Evolutionary conservation across 2,329 filamentous ascomycete species (phyloP).

Genomic region (Sporothrix sp.): DNA sequence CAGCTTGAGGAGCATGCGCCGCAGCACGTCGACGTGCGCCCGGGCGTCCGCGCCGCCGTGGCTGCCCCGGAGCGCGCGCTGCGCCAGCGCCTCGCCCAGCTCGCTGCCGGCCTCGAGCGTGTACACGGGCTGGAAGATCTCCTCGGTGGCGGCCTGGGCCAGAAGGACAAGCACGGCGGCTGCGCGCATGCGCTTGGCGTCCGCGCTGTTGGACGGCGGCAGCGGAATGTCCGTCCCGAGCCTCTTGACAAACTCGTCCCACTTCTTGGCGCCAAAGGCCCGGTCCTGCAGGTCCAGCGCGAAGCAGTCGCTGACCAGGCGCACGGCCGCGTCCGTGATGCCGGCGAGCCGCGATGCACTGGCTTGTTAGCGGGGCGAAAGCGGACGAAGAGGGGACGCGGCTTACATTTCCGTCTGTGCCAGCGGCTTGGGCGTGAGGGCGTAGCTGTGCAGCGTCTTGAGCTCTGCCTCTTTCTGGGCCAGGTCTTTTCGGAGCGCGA

Average conservation of each 20-base stretch:
- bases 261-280: background rate
- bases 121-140: conserved; percentile 11
- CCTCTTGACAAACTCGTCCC: background rate
- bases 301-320: background rate
- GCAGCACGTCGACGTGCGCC: background rate
- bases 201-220: background rate
- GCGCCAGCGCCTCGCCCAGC: background rate
- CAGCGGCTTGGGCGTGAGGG: background rate
- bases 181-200: conserved; percentile 9
- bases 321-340: background rate
- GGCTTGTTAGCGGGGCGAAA: background rate
- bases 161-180: conserved; percentile 2
- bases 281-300: background rate
- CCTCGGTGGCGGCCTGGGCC: background rate
- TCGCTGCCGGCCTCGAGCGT: background rate
- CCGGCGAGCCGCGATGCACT: background rate
- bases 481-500: no score
- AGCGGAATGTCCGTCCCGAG: background rate
- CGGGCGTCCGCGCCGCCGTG: background rate
- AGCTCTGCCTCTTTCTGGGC: background rate
- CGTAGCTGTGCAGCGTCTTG: background rate
- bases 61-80: no score
- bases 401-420: background rate
- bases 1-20: background rate
- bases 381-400: background rate